Base-by-base conservation (phyloP, 2,329 filamentous ascomycete genomes). In the Cladosporium phlei region DNA sequence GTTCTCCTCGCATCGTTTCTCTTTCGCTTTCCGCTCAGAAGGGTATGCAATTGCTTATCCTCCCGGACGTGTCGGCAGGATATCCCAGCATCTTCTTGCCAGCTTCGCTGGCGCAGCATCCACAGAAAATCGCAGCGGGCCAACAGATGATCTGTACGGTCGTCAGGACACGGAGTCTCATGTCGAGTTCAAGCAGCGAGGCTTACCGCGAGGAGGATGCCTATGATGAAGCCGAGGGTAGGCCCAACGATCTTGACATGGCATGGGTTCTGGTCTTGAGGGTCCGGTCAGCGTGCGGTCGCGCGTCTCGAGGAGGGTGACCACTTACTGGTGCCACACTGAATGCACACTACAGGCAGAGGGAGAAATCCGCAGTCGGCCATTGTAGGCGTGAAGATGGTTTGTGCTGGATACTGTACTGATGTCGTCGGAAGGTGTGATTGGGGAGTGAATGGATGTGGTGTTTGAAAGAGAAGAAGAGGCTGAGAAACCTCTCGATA, bases 161-260 rank as follows among this genome's bases (percentile, higher is more conserved):
- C n/a, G 22, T 39, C 37, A 39, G 37, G 2, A 34, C 8, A 14
- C 16, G 22, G 5, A 16, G 47, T 52, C 17, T 11, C n/a, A 35
- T 4, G 1, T 14, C 24, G 12, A 4, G 33, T 32, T 25, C 11
- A 7, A 11, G 16, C 7, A n/a, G 17, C 8, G 9, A n/a, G n/a
- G 21, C 53, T 14, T 51, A 57, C 56, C 22, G 64, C 64, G 52
- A 65, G 57, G 19, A 59, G 53, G 21, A 67, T 55, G 10, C 56
- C 61, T 14, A 59, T 52, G 7, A 60, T 39, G 53, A 67, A 67
- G 10, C 64, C 64, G 4, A 66, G 52, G 5, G 64, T 67, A n/a
- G 64, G 64, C 9, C 64, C 64, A 6, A 67, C 64, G 7, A 67
- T 52, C 52, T 67, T 67, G 48, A 65, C 52, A 42, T 67, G 62